Base-by-base conservation (phyloP, 768 basidiomycete species). In the Amylocystis lapponica region DNA sequence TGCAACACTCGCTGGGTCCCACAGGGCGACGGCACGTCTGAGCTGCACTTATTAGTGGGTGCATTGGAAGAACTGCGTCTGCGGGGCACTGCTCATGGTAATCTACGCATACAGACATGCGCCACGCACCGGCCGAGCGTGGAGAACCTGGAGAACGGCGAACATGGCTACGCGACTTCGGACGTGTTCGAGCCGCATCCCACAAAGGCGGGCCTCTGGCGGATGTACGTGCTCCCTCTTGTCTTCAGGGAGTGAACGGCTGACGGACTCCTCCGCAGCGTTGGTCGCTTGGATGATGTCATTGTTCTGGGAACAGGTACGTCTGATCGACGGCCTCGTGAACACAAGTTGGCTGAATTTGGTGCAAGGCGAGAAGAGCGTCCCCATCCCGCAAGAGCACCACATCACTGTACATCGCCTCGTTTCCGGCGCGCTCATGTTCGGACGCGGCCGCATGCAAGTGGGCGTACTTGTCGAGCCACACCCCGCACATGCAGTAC, bases 111-210 rank as follows among this genome's bases (percentile, higher is more conserved):
- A n/a, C n/a, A n/a, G n/a, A n/a, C n/a, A n/a, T n/a, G n/a, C n/a
- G n/a, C n/a, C n/a, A n/a, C n/a, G n/a, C n/a, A n/a, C n/a, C 21
- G 17, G 21, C 56, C 47, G 7, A 43, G 41, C 17, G 58, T 69
- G 3, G 27, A 59, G 32, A 70, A 71, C 45, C 63, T 56, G 8
- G 45, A 48, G 2, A 55, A 66, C 17, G 64, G 61, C 11, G 43
- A 51, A 3, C 46, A 50, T 4, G 65, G 58, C 0, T 72, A 66
- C 45, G 61, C 66, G n/a, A 70, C 69, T 0, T 63, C 57, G 25
- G 72, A 73, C 43, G 58, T 75, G 1, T 40, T 75, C 10, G 38
- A 63, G 17, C 63, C 52, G 6, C 71, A 76, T 51, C 71, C 72
- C 4, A 62, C 60, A 0, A 65, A 68, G 16, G 56, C 52, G 2